phyloP scores from a whole-genome alignment of 2,329 filamentous ascomycete species.

The Cercospora citrullina region DNA sequence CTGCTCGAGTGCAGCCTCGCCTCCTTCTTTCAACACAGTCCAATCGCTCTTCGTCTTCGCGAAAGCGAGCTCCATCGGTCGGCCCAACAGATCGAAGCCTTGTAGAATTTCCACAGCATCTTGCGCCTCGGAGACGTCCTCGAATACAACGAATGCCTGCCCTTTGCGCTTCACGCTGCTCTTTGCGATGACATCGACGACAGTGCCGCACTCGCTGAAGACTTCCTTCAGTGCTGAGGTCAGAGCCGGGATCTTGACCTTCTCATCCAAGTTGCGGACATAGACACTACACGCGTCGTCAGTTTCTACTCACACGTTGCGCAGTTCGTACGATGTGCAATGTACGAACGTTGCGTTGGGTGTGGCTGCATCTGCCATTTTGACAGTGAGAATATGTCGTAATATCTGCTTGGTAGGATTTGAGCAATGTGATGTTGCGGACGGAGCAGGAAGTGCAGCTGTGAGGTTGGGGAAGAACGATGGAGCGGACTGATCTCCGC shows the following conservation, averaged over 20 bases:
- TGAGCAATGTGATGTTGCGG: background rate
- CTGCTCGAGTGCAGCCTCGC: conserved; percentile 75
- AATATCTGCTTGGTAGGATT: background rate
- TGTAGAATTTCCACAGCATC: conserved; percentile 85
- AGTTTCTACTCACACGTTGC: conserved; percentile 29
- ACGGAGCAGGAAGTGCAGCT: background rate
- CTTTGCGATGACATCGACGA: conserved; percentile 84
- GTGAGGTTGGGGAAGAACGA: background rate
- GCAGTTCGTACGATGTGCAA: conserved; percentile 44
- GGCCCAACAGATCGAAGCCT: conserved; percentile 89
- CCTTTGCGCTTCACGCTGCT: conserved; percentile 89
- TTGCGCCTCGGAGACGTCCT: conserved; percentile 72
- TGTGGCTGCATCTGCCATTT: conserved; percentile 26
- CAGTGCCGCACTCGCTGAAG: conserved; percentile 84
- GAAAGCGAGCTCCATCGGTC: conserved; percentile 81
- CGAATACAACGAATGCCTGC: conserved; percentile 93
- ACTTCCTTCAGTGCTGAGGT: conserved; percentile 71
- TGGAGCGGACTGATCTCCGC: background rate
- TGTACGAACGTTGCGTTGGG: conserved; percentile 46
- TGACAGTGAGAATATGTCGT: background rate
- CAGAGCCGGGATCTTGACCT: conserved; percentile 77
- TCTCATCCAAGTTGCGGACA: conserved; percentile 84
- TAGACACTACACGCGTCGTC: conserved; percentile 37
- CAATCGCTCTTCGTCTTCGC: conserved; percentile 85
- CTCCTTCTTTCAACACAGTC: conserved; percentile 73